Evolutionary conservation across 2,329 filamentous ascomycete genomes (phyloP), one percentile per base, ranked within the genome.

Genomic region (Bipolaris victoriae): DNA sequence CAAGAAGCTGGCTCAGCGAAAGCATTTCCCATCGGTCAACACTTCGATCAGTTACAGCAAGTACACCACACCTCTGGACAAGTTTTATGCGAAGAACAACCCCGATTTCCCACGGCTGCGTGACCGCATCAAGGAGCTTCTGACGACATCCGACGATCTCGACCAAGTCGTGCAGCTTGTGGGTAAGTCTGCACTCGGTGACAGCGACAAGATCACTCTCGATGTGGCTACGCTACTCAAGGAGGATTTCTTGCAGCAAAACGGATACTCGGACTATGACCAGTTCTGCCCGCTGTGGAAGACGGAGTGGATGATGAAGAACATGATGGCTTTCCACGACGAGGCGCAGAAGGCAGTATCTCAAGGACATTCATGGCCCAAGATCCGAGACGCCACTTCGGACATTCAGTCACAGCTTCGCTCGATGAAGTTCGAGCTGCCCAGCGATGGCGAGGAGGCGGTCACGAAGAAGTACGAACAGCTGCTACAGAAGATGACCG

Each of bases 281-380:
- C 93, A 98, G 81, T 99, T 96, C 87, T 99, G 95, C 76, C 95
- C 95, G 48, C 86, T 99, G 73, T 99, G 95, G 95, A 99, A 99
- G 89, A 99, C 95, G 0, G 90, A 96, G 78, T 99, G 95, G 89
- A 98, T 99, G 95, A 99, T 99, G 95, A 97, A 96, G 86, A 90
- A 92, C 64, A 98, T 99, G 88, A 91, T 99, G 84, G 91, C 89
- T 57, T 99, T 94, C 86, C 92, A 97, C 77, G 96, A 99, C 72
- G 95, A 99, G 83, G 89, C 92, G 22, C 94, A 98, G 78, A 98
- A 97, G 86, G 92, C 92, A 6, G 86, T 99, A 74, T 85, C 90
- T 5, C 92, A 97, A 78, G 95, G 95, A 60, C 90, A 94, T 79
- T 89, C 82, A 79, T 99, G 95, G 95, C 82, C 83, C 75, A 97